Evolutionary conservation across 371 early-diverging fungal genomes (phyloP).

Genomic region (Chytridium lagenaria): DNA sequence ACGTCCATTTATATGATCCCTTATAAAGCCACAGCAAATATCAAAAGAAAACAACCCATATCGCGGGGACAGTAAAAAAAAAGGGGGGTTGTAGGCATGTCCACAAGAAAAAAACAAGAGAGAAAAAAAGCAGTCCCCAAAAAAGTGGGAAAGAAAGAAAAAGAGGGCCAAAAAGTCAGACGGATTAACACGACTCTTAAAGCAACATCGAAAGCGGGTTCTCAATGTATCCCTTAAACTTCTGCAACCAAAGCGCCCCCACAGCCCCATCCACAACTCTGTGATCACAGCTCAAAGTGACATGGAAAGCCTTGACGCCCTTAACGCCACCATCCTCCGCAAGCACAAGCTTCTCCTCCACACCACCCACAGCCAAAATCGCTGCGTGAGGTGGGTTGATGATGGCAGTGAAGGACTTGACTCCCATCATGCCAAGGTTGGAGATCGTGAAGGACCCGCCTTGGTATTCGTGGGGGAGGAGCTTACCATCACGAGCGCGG

Average conservation of each 20-base stretch:
- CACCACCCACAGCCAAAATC: constrained; percentile 92
- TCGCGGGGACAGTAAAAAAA: background rate
- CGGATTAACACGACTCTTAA: constrained; percentile 51
- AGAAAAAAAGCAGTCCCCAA: background rate
- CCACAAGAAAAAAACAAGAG: background rate
- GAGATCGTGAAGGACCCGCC: constrained; percentile 97
- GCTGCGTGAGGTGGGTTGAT: constrained; percentile 97
- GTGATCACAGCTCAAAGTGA: constrained; percentile 94
- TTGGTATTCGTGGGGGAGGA: constrained; percentile 91
- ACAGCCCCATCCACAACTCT: constrained; percentile 97
- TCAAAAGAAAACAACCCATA: constrained; percentile 1
- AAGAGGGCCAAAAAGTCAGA: background rate
- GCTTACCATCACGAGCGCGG: constrained; percentile 87
- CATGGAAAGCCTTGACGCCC: constrained; percentile 77
- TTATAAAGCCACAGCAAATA: background rate
- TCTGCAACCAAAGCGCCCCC: constrained; percentile 90
- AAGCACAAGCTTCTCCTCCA: constrained; percentile 81
- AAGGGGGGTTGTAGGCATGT: background rate
- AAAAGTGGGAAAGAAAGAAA: background rate
- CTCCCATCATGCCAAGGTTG: constrained; percentile 97
- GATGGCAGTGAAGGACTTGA: constrained; percentile 95
- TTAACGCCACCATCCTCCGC: constrained; percentile 61
- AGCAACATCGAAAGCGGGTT: constrained; percentile 94
- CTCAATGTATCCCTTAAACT: constrained; percentile 93
- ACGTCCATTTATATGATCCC: too few species aligned